Percentiles rank a stretch among this genome's conserved stretches.
Evolutionary conservation across 1,284 basidiomycete species (phyloP).

Genomic region (Trichosporon inkin): DNA sequence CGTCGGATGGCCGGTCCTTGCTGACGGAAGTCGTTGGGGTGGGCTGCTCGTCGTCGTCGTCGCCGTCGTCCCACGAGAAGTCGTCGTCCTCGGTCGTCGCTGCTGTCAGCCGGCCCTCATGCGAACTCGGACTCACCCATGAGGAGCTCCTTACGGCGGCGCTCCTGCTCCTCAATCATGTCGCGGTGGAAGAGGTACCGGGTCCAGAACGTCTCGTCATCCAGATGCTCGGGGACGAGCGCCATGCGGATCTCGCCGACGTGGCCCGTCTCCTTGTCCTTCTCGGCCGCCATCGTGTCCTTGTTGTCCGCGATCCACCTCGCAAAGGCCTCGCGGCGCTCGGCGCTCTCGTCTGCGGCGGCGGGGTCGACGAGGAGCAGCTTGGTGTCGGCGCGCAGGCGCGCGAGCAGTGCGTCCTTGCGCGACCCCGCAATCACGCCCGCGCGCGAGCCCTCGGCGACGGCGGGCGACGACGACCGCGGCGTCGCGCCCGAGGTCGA

Average conservation of each 20-base stretch:
- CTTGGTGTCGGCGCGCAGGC: slow-evolving; percentile 68
- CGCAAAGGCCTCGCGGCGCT: slow-evolving; percentile 58
- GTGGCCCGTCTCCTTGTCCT: slow-evolving; percentile 51
- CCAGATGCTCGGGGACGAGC: slow-evolving; percentile 65
- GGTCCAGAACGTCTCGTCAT: slow-evolving; percentile 74
- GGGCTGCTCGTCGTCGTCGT: slow-evolving; percentile 13
- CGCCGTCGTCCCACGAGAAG: slow-evolving; percentile 51
- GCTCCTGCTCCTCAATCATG: slow-evolving; percentile 78
- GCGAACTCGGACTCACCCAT: slow-evolving; percentile 58
- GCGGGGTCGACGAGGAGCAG: slow-evolving; percentile 73
- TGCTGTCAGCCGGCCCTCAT: neutral
- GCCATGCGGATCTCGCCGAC: slow-evolving; percentile 61
- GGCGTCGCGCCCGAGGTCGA: slow-evolving; percentile 16
- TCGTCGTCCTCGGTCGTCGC: slow-evolving; percentile 32
- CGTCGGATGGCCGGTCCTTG: slow-evolving; percentile 11
- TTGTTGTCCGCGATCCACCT: slow-evolving; percentile 61
- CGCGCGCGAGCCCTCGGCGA: slow-evolving; percentile 50
- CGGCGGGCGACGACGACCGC: neutral
- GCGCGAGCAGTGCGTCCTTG: slow-evolving; percentile 69
- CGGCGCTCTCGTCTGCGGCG: slow-evolving; percentile 54
- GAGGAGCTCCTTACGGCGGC: slow-evolving; percentile 71
- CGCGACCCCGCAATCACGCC: slow-evolving; percentile 50
- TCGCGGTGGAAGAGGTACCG: slow-evolving; percentile 86
- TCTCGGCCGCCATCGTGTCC: slow-evolving; percentile 44
- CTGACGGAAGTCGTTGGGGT: neutral